These are phyloP conservation scores for Didymella lethalis DNA, from an alignment of 2,329 filamentous ascomycete species.

Conservation along the genomic window DNA sequence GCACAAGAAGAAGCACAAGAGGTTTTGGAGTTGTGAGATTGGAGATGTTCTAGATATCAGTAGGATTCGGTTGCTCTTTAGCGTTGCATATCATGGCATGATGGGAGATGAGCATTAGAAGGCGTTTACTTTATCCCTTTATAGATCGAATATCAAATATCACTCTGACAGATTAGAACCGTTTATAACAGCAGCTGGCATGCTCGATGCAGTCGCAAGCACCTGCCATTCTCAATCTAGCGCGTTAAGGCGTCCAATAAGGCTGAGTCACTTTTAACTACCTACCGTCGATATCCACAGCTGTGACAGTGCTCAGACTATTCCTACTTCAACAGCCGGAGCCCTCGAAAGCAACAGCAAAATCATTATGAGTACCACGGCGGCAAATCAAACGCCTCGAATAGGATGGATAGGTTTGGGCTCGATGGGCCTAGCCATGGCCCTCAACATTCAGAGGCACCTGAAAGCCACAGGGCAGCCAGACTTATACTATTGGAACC, in stretches of 20 bases:
- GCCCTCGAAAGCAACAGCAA: not conserved
- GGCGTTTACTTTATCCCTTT: constrained; percentile 5
- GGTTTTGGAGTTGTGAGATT: constrained; percentile 29
- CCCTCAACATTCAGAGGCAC: constrained; percentile 59
- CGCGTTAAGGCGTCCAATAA: constrained; percentile 13
- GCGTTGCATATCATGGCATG: constrained; percentile 18
- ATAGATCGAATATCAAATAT: not conserved
- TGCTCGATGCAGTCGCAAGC: not conserved
- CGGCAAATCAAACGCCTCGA: not conserved
- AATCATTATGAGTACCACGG: not conserved
- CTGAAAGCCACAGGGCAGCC: constrained; percentile 33
- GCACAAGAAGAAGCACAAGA: constrained; percentile 20
- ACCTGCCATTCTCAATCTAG: constrained; percentile 22
- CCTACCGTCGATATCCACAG: constrained; percentile 1
- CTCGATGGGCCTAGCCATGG: constrained; percentile 62
- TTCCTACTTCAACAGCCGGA: not conserved
- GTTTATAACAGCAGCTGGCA: not conserved
- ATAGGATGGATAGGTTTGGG: constrained; percentile 54
- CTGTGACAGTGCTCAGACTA: not conserved
- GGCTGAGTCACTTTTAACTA: constrained; percentile 16
- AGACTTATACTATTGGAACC: constrained; percentile 55
- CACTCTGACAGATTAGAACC: not conserved
- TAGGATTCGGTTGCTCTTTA: constrained; percentile 6
- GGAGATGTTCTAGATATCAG: not conserved
- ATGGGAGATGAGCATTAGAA: constrained; percentile 9